A percentile compares a stretch with the other conserved stretches of the same genome.
These are phyloP conservation scores for Dillenia suffruticosa DNA, from an alignment of 164 flowering plant species.

Conservation along the genomic window DNA sequence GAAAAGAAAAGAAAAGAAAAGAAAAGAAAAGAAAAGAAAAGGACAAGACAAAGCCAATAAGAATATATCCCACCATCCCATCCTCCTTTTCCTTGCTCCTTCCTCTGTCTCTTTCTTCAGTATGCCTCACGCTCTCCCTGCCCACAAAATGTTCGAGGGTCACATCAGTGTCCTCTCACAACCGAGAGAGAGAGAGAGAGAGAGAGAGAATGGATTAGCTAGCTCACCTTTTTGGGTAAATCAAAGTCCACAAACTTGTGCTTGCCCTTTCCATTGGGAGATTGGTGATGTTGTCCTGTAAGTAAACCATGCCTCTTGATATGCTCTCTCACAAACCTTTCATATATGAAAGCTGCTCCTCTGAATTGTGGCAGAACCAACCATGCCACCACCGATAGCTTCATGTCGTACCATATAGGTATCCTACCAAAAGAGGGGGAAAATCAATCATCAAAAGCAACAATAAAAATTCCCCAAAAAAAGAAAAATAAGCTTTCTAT, in stretches of 20 bases:
- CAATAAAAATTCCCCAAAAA: background rate
- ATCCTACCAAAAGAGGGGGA: conserved; percentile 25
- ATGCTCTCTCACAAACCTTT: conserved; percentile 56
- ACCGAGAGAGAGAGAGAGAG: background rate
- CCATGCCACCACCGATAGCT: conserved; percentile 52
- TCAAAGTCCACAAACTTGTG: conserved; percentile 36
- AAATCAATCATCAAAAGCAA: too few species aligned
- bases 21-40: too few species aligned
- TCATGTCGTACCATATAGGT: conserved; percentile 63
- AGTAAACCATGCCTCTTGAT: conserved; percentile 25
- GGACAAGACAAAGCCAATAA: too few species aligned
- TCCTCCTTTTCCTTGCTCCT: too few species aligned
- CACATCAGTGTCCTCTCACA: too few species aligned
- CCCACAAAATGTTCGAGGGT: background rate
- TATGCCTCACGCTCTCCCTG: conserved; percentile 34
- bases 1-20: too few species aligned
- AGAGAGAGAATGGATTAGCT: background rate
- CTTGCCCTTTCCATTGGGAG: conserved; percentile 24
- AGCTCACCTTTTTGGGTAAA: conserved; percentile 28
- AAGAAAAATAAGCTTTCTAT: background rate
- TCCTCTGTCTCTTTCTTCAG: conserved; percentile 11
- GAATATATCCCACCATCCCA: too few species aligned
- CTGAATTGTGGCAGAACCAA: conserved; percentile 59
- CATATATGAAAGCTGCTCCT: conserved; percentile 69
- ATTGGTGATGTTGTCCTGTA: conserved; percentile 8